Evolutionary conservation across 768 basidiomycete genomes (phyloP).

Genomic region (Mycena rosella): DNA sequence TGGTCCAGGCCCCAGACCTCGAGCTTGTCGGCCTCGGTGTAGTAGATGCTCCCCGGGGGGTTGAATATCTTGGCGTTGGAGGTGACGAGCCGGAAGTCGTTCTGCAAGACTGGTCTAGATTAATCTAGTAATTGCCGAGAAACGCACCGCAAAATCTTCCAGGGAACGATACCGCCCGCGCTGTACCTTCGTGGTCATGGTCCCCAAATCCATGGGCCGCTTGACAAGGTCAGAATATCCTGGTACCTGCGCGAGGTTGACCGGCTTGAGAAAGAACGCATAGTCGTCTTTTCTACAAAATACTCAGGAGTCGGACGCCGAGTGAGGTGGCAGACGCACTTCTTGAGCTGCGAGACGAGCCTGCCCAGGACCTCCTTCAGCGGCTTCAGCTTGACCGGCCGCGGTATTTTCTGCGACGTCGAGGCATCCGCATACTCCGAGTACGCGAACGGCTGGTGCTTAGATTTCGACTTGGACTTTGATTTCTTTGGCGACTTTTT

Average conservation of each 20-base stretch:
- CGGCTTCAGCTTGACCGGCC: slow-evolving; percentile 82
- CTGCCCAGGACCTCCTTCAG: slow-evolving; percentile 80
- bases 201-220: slow-evolving; percentile 93
- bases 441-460: slow-evolving; percentile 31
- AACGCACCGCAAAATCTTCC: slow-evolving; percentile 81
- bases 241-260: slow-evolving; percentile 69
- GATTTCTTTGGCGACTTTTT: slow-evolving; percentile 31
- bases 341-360: slow-evolving; percentile 80
- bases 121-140: neutral
- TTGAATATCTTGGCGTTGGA: slow-evolving; percentile 84
- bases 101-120: slow-evolving; percentile 48
- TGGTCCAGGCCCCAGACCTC: slow-evolving; percentile 81
- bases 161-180: slow-evolving; percentile 82
- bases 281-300: slow-evolving; percentile 83
- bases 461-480: slow-evolving; percentile 35
- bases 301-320: slow-evolving; percentile 19
- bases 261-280: slow-evolving; percentile 83
- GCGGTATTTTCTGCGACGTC: slow-evolving; percentile 51
- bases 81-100: slow-evolving; percentile 79
- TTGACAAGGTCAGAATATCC: slow-evolving; percentile 79
- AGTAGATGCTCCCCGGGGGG: slow-evolving; percentile 78
- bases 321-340: slow-evolving; percentile 55
- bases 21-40: slow-evolving; percentile 79
- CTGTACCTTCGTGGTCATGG: slow-evolving; percentile 83
- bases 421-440: slow-evolving; percentile 46